Conservation (phyloP, 129 eudicot genomes). For the Flaveria trinervia region DNA sequence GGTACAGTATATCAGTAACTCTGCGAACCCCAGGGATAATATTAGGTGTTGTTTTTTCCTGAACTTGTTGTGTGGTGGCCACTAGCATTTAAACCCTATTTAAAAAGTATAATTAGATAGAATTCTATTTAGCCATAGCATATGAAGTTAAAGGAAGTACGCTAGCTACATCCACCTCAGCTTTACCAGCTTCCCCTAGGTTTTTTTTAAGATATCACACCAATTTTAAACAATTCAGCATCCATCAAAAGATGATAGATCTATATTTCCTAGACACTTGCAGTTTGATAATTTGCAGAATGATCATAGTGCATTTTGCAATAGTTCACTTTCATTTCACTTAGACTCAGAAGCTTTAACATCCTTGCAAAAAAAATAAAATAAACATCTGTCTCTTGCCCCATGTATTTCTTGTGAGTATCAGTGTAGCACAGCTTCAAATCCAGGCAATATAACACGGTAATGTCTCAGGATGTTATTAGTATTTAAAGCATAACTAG, state of each 20-base stretch:
- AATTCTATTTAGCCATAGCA: not conserved
- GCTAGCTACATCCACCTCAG: not conserved
- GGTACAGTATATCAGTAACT: not conserved
- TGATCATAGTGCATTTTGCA: slow-evolving; percentile 8
- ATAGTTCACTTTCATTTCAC: not conserved
- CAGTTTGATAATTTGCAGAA: not conserved
- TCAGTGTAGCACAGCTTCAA: slow-evolving; percentile 3
- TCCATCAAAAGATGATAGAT: not conserved
- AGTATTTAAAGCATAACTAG: not conserved
- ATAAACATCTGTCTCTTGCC: not conserved
- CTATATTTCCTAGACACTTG: slow-evolving; percentile 6
- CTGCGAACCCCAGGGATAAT: not conserved
- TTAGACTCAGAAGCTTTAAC: slow-evolving; percentile 4
- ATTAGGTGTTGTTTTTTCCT: not conserved
- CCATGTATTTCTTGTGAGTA: not conserved
- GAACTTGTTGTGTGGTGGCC: not conserved
- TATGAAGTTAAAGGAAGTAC: slow-evolving; percentile 2
- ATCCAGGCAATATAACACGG: not conserved
- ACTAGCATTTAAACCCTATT: not conserved
- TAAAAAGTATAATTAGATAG: not conserved
- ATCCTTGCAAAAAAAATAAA: not conserved
- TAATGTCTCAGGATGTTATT: not conserved
- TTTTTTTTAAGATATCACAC: not conserved
- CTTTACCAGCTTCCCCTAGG: not conserved
- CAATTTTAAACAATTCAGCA: not conserved